phyloP scores from a whole-genome alignment of 768 basidiomycete species.

The Pluteus cervinus region DNA sequence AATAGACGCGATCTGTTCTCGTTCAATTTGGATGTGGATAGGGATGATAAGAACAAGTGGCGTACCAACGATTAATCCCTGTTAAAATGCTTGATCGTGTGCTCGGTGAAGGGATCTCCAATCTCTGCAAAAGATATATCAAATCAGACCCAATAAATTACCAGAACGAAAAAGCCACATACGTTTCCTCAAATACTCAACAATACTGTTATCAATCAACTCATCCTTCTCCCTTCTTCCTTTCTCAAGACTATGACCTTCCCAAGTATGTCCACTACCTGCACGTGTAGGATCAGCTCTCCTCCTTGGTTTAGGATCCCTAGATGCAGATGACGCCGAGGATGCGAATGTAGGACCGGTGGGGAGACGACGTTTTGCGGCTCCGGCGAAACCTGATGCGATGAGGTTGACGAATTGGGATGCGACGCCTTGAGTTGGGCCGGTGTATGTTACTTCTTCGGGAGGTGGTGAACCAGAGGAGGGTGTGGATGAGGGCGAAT shows the following conservation, averaged over 20 bases:
- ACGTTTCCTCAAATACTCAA: conserved; percentile 55
- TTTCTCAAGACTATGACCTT: conserved; percentile 26
- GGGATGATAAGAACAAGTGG: too few species aligned
- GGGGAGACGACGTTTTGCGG: conserved; percentile 49
- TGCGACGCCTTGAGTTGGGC: conserved; percentile 8
- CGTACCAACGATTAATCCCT: too few species aligned
- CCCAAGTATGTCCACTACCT: conserved; percentile 14
- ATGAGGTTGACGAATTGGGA: conserved; percentile 5
- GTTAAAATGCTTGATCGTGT: too few species aligned
- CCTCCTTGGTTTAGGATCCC: conserved; percentile 47
- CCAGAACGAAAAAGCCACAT: conserved; percentile 5
- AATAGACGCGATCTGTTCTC: too few species aligned
- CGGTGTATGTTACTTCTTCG: conserved; percentile 26
- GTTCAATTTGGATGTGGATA: too few species aligned
- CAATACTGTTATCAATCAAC: conserved; percentile 40
- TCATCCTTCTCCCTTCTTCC: conserved; percentile 53
- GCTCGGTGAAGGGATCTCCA: conserved; percentile 49
- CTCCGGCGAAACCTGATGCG: conserved; percentile 12
- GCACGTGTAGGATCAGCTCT: conserved; percentile 33
- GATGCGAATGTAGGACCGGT: conserved; percentile 39
- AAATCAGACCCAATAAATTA: conserved; percentile 3
- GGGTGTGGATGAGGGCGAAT: conserved; percentile 33
- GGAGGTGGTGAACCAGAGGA: conserved; percentile 38
- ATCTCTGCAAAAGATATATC: conserved; percentile 32
- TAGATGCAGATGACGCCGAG: conserved; percentile 31